phyloP scores from a whole-genome alignment of 306 rosid species.

The Lathyrus oleraceus region DNA sequence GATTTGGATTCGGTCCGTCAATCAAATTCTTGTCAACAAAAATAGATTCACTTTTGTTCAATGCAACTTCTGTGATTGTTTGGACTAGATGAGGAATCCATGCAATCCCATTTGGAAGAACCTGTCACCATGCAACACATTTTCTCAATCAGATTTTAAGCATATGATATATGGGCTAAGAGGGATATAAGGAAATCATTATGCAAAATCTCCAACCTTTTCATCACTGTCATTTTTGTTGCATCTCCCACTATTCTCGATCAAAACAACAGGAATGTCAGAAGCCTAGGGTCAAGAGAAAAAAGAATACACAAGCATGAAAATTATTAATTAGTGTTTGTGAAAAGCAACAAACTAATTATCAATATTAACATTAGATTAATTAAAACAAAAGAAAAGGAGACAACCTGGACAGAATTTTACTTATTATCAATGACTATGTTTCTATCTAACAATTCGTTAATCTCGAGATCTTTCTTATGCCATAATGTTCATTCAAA shows the following conservation, averaged over 20 bases:
- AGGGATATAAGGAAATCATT: slow-evolving; percentile 5
- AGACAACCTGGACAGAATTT: neutral
- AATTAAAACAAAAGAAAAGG: neutral
- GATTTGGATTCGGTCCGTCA: slow-evolving; percentile 93
- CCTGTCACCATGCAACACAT: slow-evolving; percentile 49
- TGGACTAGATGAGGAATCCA: slow-evolving; percentile 87
- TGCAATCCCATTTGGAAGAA: slow-evolving; percentile 85
- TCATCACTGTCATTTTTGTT: slow-evolving; percentile 79
- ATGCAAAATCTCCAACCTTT: slow-evolving; percentile 61
- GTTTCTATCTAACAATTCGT: too few relatives aligned
- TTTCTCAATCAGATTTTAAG: slow-evolving; percentile 11
- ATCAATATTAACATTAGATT: neutral
- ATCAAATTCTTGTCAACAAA: slow-evolving; percentile 76
- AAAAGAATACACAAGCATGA: slow-evolving; percentile 14
- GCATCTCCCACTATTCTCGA: slow-evolving; percentile 96
- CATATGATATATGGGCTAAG: slow-evolving; percentile 11
- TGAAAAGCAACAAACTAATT: neutral
- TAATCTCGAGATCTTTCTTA: too few relatives aligned
- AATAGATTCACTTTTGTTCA: slow-evolving; percentile 68
- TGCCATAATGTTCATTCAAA: too few relatives aligned
- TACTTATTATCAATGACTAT: neutral
- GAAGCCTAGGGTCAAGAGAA: slow-evolving; percentile 49
- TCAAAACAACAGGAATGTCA: slow-evolving; percentile 75
- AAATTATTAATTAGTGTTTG: neutral
- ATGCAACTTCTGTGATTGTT: slow-evolving; percentile 62